A percentile compares a stretch with the other conserved stretches of the same genome.
phyloP scores from a whole-genome alignment of 805 yeast genomes.

The Myxozyma lipomycoides region DNA sequence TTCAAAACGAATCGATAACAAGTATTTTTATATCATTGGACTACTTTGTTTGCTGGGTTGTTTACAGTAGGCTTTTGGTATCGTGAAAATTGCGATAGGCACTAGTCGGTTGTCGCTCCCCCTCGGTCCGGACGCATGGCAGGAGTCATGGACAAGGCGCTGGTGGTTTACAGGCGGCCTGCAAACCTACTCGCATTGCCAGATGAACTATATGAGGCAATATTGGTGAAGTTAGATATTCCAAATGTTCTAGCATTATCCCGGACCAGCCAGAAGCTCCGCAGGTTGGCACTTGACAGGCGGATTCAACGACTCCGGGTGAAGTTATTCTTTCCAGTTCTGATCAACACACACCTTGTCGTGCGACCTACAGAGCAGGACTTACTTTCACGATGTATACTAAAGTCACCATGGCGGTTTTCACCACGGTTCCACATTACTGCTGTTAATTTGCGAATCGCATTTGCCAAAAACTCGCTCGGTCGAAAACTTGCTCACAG shows the following conservation, averaged over 20 bases:
- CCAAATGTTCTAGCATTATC: constrained; percentile 31
- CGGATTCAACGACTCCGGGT: constrained; percentile 29
- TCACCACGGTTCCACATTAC: constrained; percentile 28
- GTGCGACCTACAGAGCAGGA: constrained; percentile 30
- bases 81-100: no score
- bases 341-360: constrained; percentile 22
- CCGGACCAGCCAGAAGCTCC: constrained; percentile 24
- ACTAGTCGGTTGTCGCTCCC: no score
- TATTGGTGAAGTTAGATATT: constrained; percentile 31
- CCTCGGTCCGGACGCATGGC: no score
- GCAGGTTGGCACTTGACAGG: constrained; percentile 29
- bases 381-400: constrained; percentile 29
- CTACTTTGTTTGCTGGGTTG: no score
- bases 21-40: no score
- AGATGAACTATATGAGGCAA: constrained; percentile 29
- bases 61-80: no score
- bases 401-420: constrained; percentile 24
- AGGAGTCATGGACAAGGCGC: background rate
- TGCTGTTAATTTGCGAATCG: constrained; percentile 22
- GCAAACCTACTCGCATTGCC: constrained; percentile 23
- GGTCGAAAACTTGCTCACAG: constrained; percentile 29
- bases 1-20: no score
- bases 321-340: constrained; percentile 19
- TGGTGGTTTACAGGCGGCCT: background rate
- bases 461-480: constrained; percentile 28